These are phyloP conservation scores for Zea luxurians DNA, from an alignment of 176 grass and related monocot genomes.

Conservation along the genomic window DNA sequence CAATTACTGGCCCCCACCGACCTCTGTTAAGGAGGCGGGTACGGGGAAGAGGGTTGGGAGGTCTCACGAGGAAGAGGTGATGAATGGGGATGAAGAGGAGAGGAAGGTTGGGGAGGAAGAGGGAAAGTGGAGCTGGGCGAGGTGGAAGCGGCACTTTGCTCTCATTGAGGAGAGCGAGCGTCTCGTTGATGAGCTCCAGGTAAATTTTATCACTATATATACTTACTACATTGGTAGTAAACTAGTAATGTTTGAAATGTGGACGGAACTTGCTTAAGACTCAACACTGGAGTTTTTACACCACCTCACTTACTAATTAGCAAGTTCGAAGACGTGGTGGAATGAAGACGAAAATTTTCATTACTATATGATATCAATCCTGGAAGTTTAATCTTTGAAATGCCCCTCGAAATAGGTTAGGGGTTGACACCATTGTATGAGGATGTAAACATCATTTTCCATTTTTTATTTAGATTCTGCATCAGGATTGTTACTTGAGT, in stretches of 20 bases:
- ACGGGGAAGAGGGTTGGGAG: conserved; percentile 4
- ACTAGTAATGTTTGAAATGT: neutral
- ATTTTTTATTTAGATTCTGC: conserved; percentile 8
- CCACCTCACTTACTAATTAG: neutral
- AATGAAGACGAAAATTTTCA: neutral
- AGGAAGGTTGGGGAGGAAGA: conserved; percentile 37
- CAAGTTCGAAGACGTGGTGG: neutral
- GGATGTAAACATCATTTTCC: neutral
- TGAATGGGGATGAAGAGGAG: conserved; percentile 26
- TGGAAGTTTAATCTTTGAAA: neutral
- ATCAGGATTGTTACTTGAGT: neutral
- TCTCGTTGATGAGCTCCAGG: conserved; percentile 72
- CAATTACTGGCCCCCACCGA: conserved; percentile 44
- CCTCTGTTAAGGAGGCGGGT: conserved; percentile 24
- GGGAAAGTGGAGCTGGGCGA: conserved; percentile 82
- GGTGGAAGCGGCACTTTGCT: conserved; percentile 78
- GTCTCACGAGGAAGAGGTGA: conserved; percentile 9
- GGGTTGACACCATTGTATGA: neutral
- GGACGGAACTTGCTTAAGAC: neutral
- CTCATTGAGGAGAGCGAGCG: conserved; percentile 67
- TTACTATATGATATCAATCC: neutral
- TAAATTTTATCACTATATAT: conserved; percentile 29
- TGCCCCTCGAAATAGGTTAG: neutral
- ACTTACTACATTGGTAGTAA: neutral
- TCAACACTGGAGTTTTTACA: neutral